A percentile compares a stretch with the other conserved stretches of the same genome.
Evolutionary conservation across 352 stramenopile genomes (phyloP).

Genomic region (Pythium aristosporum): DNA sequence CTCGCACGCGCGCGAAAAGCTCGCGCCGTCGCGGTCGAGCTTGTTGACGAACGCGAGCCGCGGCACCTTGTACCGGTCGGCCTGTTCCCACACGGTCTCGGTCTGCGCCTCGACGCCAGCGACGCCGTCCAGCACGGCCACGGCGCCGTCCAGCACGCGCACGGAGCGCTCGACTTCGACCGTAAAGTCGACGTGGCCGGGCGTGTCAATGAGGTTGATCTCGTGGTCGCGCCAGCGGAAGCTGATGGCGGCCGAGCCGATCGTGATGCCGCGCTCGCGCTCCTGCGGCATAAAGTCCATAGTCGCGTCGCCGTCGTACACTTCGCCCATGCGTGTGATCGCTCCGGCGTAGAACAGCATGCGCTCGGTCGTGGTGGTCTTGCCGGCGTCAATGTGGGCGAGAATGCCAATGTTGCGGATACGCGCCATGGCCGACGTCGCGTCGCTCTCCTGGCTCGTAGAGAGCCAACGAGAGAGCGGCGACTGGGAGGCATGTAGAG

Average conservation of each 20-base stretch:
- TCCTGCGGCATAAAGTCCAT: constrained; percentile 88
- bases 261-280: constrained; percentile 98
- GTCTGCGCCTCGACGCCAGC: constrained; percentile 99
- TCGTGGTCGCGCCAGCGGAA: constrained; percentile 27
- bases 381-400: constrained; percentile 99
- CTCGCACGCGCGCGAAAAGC: no score
- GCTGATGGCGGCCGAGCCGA: constrained; percentile 99
- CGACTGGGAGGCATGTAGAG: neutral
- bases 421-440: constrained; percentile 19
- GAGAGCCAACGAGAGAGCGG: neutral
- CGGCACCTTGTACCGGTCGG: constrained; percentile 97
- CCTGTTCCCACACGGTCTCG: constrained; percentile 98
- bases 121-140: constrained; percentile 99
- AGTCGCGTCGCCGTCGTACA: constrained; percentile 99
- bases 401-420: constrained; percentile 99
- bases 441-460: no score
- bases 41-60: constrained; percentile 99
- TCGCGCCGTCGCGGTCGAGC: constrained; percentile 98
- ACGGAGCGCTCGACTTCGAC: constrained; percentile 99
- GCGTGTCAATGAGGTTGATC: constrained; percentile 99
- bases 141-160: constrained; percentile 98
- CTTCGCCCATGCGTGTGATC: constrained; percentile 98
- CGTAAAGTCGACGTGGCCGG: constrained; percentile 99
- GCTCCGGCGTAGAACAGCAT: constrained; percentile 99
- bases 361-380: constrained; percentile 98